phyloP scores from a whole-genome alignment of 768 basidiomycete species.

The Psilocybe azurescens region DNA sequence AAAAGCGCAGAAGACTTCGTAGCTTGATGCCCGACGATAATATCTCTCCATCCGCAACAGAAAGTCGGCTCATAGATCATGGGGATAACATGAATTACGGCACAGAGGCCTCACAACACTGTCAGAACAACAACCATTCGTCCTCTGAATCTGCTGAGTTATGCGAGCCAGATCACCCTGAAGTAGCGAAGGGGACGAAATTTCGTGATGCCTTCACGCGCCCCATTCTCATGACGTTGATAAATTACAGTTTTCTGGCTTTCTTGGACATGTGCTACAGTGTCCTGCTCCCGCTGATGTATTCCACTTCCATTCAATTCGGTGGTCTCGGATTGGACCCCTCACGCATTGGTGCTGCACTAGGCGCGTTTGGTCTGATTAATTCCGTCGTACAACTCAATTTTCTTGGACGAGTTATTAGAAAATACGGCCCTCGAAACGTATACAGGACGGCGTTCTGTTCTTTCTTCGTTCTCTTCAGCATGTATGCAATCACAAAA shows the following conservation, averaged over 20 bases:
- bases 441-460: constrained; percentile 41
- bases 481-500: constrained; percentile 39
- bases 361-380: constrained; percentile 42
- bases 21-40: not conserved
- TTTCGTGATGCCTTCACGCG: constrained; percentile 30
- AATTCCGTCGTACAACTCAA: constrained; percentile 22
- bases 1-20: constrained; percentile 12
- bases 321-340: constrained; percentile 74
- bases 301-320: constrained; percentile 61
- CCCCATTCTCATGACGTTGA: constrained; percentile 32
- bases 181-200: constrained; percentile 7
- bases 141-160: not conserved
- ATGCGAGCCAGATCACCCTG: not conserved
- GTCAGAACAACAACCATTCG: not conserved
- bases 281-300: constrained; percentile 45
- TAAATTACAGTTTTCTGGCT: constrained; percentile 37
- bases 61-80: constrained; percentile 1
- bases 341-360: constrained; percentile 56
- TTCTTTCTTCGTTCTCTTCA: constrained; percentile 31
- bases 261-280: constrained; percentile 41
- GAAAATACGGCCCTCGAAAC: constrained; percentile 27
- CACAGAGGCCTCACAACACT: not conserved
- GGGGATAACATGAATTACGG: constrained; percentile 6
- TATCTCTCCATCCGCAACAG: not conserved
- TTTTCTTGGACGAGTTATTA: constrained; percentile 22